These are phyloP conservation scores for Arthroderma sp. DNA, from an alignment of 2,329 filamentous ascomycete species.

Conservation along the genomic window DNA sequence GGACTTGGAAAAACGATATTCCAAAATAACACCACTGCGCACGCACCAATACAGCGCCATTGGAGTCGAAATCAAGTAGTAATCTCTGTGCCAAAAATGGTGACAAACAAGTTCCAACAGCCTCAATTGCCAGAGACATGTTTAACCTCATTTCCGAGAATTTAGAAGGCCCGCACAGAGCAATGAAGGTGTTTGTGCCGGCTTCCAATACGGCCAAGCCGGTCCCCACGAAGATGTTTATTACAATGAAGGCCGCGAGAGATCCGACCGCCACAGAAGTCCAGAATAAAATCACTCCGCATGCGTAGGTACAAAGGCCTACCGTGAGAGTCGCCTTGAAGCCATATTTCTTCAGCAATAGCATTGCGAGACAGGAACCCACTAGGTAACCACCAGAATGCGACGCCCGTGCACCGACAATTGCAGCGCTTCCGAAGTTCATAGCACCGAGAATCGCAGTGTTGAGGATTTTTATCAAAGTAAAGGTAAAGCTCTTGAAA, in stretches of 20 bases:
- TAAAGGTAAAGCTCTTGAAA: slow-evolving; percentile 83
- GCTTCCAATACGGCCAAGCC: slow-evolving; percentile 49
- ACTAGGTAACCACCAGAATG: slow-evolving; percentile 48
- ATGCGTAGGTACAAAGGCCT: slow-evolving; percentile 49
- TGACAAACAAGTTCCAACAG: slow-evolving; percentile 45
- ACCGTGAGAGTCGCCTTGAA: slow-evolving; percentile 51
- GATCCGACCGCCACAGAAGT: slow-evolving; percentile 50
- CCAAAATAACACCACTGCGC: slow-evolving; percentile 54
- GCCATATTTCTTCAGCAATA: slow-evolving; percentile 44
- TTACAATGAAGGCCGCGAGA: slow-evolving; percentile 46
- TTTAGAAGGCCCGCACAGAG: slow-evolving; percentile 46
- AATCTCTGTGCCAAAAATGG: slow-evolving; percentile 47
- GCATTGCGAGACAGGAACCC: slow-evolving; percentile 42
- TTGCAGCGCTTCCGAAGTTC: slow-evolving; percentile 33
- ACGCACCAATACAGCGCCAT: slow-evolving; percentile 42
- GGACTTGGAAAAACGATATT: slow-evolving; percentile 47
- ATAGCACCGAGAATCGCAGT: slow-evolving; percentile 43
- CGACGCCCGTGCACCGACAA: slow-evolving; percentile 43
- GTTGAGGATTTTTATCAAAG: slow-evolving; percentile 71
- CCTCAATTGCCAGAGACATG: slow-evolving; percentile 48
- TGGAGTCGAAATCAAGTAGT: slow-evolving; percentile 38
- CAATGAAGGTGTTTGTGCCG: slow-evolving; percentile 49
- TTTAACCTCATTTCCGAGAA: slow-evolving; percentile 49
- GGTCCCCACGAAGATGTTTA: slow-evolving; percentile 49
- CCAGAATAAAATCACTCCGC: slow-evolving; percentile 50